Conservation (phyloP, 1,284 basidiomycete genomes). For the Ceratobasidium sp. region DNA sequence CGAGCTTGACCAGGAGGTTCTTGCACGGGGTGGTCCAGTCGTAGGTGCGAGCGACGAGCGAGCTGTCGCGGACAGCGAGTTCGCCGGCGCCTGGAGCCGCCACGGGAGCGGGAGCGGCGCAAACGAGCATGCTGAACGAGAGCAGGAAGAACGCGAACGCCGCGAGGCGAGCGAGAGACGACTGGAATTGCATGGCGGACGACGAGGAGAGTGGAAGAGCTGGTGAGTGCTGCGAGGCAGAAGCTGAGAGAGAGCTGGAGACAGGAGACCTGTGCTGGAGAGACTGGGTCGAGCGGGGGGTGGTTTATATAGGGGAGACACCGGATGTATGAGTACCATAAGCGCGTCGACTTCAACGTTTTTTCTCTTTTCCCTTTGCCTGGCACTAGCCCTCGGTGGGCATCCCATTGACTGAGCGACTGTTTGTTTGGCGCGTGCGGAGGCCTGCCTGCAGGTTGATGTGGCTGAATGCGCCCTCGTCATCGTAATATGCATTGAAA, state of each 20-base stretch:
- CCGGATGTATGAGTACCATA: slow-evolving; percentile 28
- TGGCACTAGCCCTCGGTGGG: neutral
- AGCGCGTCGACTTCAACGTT: neutral
- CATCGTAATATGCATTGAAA: neutral
- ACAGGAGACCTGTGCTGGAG: slow-evolving; percentile 42
- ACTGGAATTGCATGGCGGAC: slow-evolving; percentile 31
- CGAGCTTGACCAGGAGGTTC: neutral
- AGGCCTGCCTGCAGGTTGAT: neutral
- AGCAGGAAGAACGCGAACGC: slow-evolving; percentile 36
- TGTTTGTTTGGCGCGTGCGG: neutral
- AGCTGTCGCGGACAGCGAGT: slow-evolving; percentile 5
- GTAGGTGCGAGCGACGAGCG: slow-evolving; percentile 33
- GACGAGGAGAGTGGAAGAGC: neutral
- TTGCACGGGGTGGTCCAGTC: slow-evolving; percentile 8
- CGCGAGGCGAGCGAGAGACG: slow-evolving; percentile 28
- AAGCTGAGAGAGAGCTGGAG: slow-evolving; percentile 23
- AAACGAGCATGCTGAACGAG: slow-evolving; percentile 34
- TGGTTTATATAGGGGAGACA: slow-evolving; percentile 12
- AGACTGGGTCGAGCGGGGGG: slow-evolving; percentile 20
- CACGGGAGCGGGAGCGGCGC: slow-evolving; percentile 24
- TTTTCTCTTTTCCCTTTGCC: neutral
- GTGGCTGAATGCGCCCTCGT: neutral
- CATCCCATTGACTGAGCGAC: neutral
- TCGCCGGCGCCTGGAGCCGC: slow-evolving; percentile 8
- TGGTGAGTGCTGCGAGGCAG: neutral